Evolutionary conservation across 192 early-diverging fungal genomes (phyloP).

Genomic region (Backusella westeae): DNA sequence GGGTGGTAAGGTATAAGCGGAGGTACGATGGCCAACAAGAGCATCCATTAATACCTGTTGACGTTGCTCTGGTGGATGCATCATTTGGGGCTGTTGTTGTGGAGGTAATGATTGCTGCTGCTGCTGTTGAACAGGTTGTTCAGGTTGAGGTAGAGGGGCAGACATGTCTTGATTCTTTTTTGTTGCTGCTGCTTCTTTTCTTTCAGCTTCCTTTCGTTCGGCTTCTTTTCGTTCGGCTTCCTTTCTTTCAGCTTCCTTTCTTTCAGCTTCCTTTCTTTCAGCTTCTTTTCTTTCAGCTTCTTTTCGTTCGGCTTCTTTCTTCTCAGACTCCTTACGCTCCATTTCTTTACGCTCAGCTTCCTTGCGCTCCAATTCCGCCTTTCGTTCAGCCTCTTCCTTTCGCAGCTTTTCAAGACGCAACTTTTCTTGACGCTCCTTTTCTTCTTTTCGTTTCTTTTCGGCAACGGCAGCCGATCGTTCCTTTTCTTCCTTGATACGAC

Average conservation of each 20-base stretch:
- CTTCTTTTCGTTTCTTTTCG: slow-evolving; percentile 7
- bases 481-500: background rate
- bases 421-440: background rate
- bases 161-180: background rate
- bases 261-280: background rate
- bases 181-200: background rate
- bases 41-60: slow-evolving; percentile 20
- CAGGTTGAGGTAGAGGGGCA: background rate
- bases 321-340: background rate
- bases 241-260: background rate
- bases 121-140: background rate
- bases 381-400: background rate
- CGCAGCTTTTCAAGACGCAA: background rate
- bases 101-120: background rate
- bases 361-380: background rate
- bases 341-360: background rate
- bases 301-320: background rate
- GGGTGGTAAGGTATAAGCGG: background rate
- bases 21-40: background rate
- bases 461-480: background rate
- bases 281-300: background rate
- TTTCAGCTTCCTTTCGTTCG: background rate
- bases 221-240: background rate
- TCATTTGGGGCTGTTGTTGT: background rate
- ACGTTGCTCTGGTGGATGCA: slow-evolving; percentile 4